Evolutionary conservation across 2,329 filamentous ascomycete species (phyloP).

Genomic region (Anthostomella pinea): DNA sequence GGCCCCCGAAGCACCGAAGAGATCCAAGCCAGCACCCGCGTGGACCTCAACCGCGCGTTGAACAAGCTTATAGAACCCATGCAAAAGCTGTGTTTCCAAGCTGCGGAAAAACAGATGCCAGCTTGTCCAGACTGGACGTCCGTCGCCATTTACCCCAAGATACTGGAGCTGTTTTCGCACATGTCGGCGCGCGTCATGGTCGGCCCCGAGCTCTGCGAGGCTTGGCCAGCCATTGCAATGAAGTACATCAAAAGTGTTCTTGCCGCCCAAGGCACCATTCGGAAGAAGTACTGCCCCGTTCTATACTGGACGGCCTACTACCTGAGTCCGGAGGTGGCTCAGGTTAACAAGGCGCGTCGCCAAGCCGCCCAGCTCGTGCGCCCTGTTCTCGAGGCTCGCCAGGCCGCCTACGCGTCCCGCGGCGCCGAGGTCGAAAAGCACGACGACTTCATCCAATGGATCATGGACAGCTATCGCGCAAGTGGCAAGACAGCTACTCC

Average conservation of each 20-base stretch:
- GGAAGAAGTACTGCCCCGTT: constrained; percentile 13
- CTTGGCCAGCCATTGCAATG: constrained; percentile 15
- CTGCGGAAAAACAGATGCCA: constrained; percentile 12
- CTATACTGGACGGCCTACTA: constrained; percentile 21
- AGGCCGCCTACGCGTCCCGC: constrained; percentile 7
- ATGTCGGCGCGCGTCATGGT: constrained; percentile 24
- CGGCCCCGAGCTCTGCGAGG: constrained; percentile 16
- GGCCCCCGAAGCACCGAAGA: constrained; percentile 13
- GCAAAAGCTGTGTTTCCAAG: constrained; percentile 10
- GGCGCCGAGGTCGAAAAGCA: constrained; percentile 8
- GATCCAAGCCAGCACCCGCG: constrained; percentile 9
- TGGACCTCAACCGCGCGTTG: constrained; percentile 12
- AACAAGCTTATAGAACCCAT: constrained; percentile 15
- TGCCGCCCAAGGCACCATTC: constrained; percentile 14
- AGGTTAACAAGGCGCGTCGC: constrained; percentile 10
- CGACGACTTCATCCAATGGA: constrained; percentile 20
- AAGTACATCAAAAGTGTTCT: constrained; percentile 16
- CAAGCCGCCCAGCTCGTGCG: constrained; percentile 17
- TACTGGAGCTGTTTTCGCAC: constrained; percentile 11
- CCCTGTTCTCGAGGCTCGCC: constrained; percentile 17
- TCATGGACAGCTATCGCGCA: constrained; percentile 18
- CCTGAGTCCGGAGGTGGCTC: constrained; percentile 14
- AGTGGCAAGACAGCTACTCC: constrained; percentile 15
- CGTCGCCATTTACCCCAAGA: constrained; percentile 13
- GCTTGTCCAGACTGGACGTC: constrained; percentile 12